Evolutionary conservation across 1,139 yeast genomes (phyloP).

Genomic region (Debaryomycetaceae sp.): DNA sequence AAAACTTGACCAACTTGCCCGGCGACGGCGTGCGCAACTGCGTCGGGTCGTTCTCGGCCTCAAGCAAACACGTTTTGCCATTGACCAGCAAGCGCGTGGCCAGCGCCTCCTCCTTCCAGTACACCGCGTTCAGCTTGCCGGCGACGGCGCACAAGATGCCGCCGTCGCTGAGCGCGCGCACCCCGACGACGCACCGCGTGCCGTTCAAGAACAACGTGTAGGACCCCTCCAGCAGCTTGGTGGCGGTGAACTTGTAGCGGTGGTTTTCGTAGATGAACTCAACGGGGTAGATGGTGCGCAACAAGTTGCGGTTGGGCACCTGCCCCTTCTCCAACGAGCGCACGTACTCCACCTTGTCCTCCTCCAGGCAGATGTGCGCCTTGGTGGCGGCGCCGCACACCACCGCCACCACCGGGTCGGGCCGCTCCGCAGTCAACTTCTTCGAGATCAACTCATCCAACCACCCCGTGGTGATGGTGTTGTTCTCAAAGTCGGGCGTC

Average conservation of each 20-base stretch:
- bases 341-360: conserved; percentile 63
- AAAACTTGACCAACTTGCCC: conserved; percentile 90
- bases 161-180: conserved; percentile 85
- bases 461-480: conserved; percentile 98
- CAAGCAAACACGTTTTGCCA: conserved; percentile 88
- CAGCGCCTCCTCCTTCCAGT: conserved; percentile 96
- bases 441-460: conserved; percentile 91
- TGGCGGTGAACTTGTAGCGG: conserved; percentile 91
- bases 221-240: conserved; percentile 79
- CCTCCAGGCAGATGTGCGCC: conserved; percentile 79
- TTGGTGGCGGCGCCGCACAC: conserved; percentile 96
- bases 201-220: conserved; percentile 93
- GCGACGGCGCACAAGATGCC: conserved; percentile 84
- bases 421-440: conserved; percentile 94
- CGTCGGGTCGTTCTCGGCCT: conserved; percentile 95
- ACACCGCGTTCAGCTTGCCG: conserved; percentile 91
- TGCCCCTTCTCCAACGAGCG: conserved; percentile 88
- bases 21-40: conserved; percentile 98
- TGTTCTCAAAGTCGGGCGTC: conserved; percentile 94
- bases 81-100: conserved; percentile 96
- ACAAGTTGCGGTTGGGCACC: conserved; percentile 75
- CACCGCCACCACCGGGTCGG: conserved; percentile 85
- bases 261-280: conserved; percentile 94
- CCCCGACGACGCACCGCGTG: conserved; percentile 83
- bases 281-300: conserved; percentile 84